phyloP scores from a whole-genome alignment of 768 basidiomycete species.

The Sistotremastrum suecicum region DNA sequence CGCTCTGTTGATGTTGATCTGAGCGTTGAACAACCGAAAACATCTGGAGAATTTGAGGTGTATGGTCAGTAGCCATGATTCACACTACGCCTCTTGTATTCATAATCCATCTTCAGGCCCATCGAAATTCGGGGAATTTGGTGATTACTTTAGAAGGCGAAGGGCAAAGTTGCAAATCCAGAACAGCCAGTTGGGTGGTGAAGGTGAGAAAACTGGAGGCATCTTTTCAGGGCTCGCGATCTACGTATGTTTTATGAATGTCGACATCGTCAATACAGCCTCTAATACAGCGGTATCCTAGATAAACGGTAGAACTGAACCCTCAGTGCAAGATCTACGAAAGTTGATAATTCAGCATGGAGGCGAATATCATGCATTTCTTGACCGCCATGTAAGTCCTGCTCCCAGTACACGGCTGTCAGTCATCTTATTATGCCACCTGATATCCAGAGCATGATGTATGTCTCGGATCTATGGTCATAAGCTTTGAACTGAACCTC shows the following conservation, averaged over 20 bases:
- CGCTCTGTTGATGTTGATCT: no score
- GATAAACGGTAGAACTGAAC: constrained; percentile 85
- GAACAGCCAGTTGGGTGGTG: constrained; percentile 29
- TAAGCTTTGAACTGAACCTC: background rate
- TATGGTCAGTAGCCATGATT: no score
- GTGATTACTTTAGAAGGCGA: constrained; percentile 84
- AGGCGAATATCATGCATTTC: constrained; percentile 70
- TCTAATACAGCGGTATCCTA: constrained; percentile 15
- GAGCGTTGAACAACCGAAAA: no score
- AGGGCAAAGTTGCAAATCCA: constrained; percentile 82
- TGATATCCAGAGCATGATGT: no score
- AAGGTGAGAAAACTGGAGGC: constrained; percentile 18
- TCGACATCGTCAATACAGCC: background rate
- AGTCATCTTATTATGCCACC: no score
- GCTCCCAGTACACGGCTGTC: background rate
- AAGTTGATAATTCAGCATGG: constrained; percentile 72
- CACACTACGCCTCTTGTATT: background rate
- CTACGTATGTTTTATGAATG: constrained; percentile 45
- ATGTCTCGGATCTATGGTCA: no score
- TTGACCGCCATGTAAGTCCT: constrained; percentile 58
- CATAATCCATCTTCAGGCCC: constrained; percentile 47
- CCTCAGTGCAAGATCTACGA: constrained; percentile 75
- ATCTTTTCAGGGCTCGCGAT: constrained; percentile 68
- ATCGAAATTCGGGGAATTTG: constrained; percentile 67
- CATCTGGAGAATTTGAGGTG: no score